These are phyloP conservation scores for Sherardia arvensis DNA, from an alignment of 257 asterid species.

Conservation along the genomic window DNA sequence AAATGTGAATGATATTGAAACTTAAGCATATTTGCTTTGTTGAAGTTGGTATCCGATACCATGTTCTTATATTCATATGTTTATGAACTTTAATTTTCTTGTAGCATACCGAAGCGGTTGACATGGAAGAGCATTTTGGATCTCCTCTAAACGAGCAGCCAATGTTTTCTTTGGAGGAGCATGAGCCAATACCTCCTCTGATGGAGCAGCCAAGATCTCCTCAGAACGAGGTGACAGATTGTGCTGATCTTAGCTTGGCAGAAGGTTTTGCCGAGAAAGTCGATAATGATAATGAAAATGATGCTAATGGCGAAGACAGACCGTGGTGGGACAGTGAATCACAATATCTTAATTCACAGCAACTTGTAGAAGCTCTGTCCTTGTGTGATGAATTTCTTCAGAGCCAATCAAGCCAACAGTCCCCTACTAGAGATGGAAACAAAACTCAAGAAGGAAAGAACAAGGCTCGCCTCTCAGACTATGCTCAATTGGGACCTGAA, in stretches of 20 bases:
- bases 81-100: constrained; percentile 2
- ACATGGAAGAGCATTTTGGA: constrained; percentile 34
- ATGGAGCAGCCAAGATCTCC: constrained; percentile 23
- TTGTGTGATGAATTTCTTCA: constrained; percentile 66
- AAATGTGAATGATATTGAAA: too few species aligned
- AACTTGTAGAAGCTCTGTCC: constrained; percentile 81
- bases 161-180: constrained; percentile 22
- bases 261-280: constrained; percentile 22
- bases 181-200: not conserved
- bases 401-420: constrained; percentile 42
- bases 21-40: not conserved
- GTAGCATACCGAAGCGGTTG: constrained; percentile 30
- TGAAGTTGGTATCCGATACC: not conserved
- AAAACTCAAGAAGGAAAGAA: constrained; percentile 23
- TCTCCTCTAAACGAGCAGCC: constrained; percentile 10
- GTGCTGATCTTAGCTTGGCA: constrained; percentile 14
- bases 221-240: constrained; percentile 18
- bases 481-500: constrained; percentile 59
- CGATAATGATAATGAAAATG: constrained; percentile 29
- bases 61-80: not conserved
- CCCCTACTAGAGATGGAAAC: constrained; percentile 56
- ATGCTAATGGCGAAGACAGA: constrained; percentile 27
- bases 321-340: constrained; percentile 86
- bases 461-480: constrained; percentile 62
- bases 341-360: constrained; percentile 65